Evolutionary conservation across 768 basidiomycete species (phyloP), one percentile per base, ranked within the genome.

Genomic region (Lactifluus piperatus): DNA sequence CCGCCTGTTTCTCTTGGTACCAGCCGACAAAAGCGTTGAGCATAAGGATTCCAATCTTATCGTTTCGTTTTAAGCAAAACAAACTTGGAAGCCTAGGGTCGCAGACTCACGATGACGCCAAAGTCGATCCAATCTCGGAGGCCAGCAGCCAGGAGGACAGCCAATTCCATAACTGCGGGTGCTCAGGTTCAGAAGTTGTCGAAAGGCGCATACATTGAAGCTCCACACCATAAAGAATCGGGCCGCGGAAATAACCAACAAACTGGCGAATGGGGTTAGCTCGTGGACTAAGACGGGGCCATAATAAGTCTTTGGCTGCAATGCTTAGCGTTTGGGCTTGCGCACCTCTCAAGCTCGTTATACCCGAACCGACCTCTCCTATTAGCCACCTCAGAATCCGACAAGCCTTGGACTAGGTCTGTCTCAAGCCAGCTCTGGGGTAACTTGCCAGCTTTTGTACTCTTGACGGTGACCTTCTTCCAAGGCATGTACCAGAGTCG

Each of bases 1-100:
- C 77, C 7, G 77, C 77, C 66, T 76, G 75, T 67, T 77, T 77
- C 64, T 77, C 76, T 64, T 78, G 76, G 51, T 76, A 77, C 77
- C 76, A 77, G 27, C 68, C 68, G 44, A 77, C 76, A 39, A 71
- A 66, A 32, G 77, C 77, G 68, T 79, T 79, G 57, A 75, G 63
- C n/a, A 68, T 43, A 22, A 75, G 65, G 22, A 75, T 75, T 24
- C 68, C 74, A 60, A 75, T 74, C 73, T 74, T 74, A 41, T 22
- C 16, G 20, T 7, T 10, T 36, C 29, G 34, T 7, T 14, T 39
- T 43, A 20, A 11, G 13, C 11, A 22, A 32, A 46, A 34, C 37
- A 26, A 1, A 9, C 16, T 44, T 9, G 26, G 44, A 2, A 44
- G 1, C 24, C 22, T 5, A 3, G 2, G 20, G 20, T 20, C 24